phyloP scores from a whole-genome alignment of 805 yeast species.

The Saturnispora besseyi region DNA sequence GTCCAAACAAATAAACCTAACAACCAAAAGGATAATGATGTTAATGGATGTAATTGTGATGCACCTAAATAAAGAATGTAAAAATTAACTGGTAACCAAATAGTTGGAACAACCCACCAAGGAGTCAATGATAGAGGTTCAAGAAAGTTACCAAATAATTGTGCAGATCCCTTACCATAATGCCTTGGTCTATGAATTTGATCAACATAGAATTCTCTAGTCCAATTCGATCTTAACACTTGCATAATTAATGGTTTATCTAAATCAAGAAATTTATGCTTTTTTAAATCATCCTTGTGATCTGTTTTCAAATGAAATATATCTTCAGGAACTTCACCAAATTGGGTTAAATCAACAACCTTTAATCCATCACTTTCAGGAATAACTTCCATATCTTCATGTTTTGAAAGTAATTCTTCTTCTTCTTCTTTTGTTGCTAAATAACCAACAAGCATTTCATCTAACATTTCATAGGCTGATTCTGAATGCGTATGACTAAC shows the following conservation, averaged over 20 bases:
- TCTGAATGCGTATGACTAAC: slow-evolving; percentile 74
- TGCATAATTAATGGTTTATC: slow-evolving; percentile 74
- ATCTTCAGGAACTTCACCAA: slow-evolving; percentile 66
- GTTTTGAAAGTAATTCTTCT: slow-evolving; percentile 50
- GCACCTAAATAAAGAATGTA: slow-evolving; percentile 55
- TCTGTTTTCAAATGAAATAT: slow-evolving; percentile 75
- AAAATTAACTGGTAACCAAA: slow-evolving; percentile 81
- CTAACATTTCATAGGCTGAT: slow-evolving; percentile 82
- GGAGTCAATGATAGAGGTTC: slow-evolving; percentile 89
- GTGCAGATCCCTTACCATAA: slow-evolving; percentile 96
- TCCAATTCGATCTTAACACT: slow-evolving; percentile 63
- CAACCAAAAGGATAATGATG: slow-evolving; percentile 50
- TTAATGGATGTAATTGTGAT: slow-evolving; percentile 34
- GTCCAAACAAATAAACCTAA: slow-evolving; percentile 94
- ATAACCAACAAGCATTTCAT: slow-evolving; percentile 71
- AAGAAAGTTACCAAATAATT: slow-evolving; percentile 84
- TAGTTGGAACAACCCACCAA: slow-evolving; percentile 83
- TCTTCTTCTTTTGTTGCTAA: slow-evolving; percentile 78
- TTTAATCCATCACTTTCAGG: slow-evolving; percentile 19
- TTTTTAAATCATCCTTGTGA: slow-evolving; percentile 54
- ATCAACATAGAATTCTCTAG: slow-evolving; percentile 85
- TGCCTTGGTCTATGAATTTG: slow-evolving; percentile 98
- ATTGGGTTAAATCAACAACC: slow-evolving; percentile 41
- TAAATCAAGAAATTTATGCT: slow-evolving; percentile 82
- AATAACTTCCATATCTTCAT: slow-evolving; percentile 39